Conservation (phyloP, 495 filamentous ascomycete genomes). For the Lophiostoma macrostomum region DNA sequence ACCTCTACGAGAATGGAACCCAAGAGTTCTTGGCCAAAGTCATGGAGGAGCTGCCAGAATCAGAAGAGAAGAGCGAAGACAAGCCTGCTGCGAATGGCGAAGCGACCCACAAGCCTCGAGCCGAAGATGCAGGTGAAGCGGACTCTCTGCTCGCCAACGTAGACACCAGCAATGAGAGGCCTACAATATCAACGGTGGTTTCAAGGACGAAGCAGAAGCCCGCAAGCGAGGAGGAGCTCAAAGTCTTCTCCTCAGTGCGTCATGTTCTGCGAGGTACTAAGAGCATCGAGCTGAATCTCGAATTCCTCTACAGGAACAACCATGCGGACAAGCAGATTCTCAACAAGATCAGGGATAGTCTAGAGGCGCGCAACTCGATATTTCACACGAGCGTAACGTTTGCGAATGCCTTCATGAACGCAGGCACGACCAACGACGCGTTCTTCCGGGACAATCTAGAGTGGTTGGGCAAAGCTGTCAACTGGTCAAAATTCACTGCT, state of each 20-base stretch:
- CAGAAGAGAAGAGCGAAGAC: constrained; percentile 47
- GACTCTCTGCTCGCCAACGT: constrained; percentile 38
- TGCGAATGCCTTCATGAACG: constrained; percentile 98
- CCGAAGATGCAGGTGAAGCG: constrained; percentile 48
- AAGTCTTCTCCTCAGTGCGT: constrained; percentile 74
- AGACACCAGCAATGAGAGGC: constrained; percentile 29
- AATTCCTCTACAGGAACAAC: constrained; percentile 95
- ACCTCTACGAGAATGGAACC: constrained; percentile 95
- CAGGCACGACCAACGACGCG: constrained; percentile 94
- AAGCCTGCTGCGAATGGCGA: constrained; percentile 41
- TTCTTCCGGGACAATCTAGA: constrained; percentile 98
- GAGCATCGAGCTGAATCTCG: constrained; percentile 87
- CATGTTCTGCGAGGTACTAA: constrained; percentile 86
- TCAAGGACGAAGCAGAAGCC: constrained; percentile 38
- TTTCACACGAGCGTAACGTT: constrained; percentile 97
- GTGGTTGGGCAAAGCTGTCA: constrained; percentile 97
- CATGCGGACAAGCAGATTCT: constrained; percentile 82
- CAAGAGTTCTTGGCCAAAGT: constrained; percentile 95
- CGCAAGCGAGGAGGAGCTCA: constrained; percentile 43
- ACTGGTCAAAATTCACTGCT: constrained; percentile 99
- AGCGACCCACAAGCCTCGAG: constrained; percentile 28
- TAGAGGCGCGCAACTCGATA: constrained; percentile 95
- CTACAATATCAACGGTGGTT: constrained; percentile 36
- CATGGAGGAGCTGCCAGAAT: constrained; percentile 67
- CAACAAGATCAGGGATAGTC: constrained; percentile 91